Evolutionary conservation across 768 basidiomycete species (phyloP), one percentile per base, ranked within the genome.

Genomic region (Suillus variegatus): DNA sequence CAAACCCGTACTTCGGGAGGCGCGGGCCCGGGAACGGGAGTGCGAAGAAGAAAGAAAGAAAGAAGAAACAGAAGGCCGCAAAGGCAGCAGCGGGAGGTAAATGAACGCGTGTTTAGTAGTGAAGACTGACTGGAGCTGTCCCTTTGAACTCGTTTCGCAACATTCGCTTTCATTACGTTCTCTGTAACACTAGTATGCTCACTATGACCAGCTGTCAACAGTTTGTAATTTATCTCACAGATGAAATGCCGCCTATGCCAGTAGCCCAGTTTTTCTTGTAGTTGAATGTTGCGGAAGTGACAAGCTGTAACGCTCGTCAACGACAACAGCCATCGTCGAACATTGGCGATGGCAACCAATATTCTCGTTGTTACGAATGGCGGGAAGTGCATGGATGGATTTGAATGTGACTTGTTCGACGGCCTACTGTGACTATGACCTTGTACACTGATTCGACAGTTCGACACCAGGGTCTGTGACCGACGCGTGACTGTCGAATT

Each of bases 21-120:
- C 65, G 67, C 52, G 65, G 65, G 5, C 64, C 66, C 57, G 65
- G 65, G 5, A 70, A 73, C 18, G 66, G 74, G 35, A 68, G 68
- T 25, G 62, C 66, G 54, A 73, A 67, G 44, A 64, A 66, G 46
- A 70, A 66, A 20, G 62, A 41, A 20, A 69, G 63, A 28, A 73
- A 44, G 62, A 66, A 67, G n/a, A 67, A 66, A 40, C 67, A 58
- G 47, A 66, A 65, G 60, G 62, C n/a, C n/a, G 66, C 64, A 3
- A 66, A n/a, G 16, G 54, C 58, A 35, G 58, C 41, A 40, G 58
- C 28, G 20, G 28, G 40, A 18, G 22, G 57, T 20, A 16, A 58
- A 9, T 41, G 57, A 58, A 41, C 14, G 8, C 38, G 9, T 28
- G 9, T 58, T 40, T 20, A 12, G 40, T 28, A 6, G 18, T 18